Percentiles rank a stretch among this genome's conserved stretches.
Evolutionary conservation across 495 filamentous ascomycete genomes (phyloP).

Genomic region (Pyrenula massariospora): DNA sequence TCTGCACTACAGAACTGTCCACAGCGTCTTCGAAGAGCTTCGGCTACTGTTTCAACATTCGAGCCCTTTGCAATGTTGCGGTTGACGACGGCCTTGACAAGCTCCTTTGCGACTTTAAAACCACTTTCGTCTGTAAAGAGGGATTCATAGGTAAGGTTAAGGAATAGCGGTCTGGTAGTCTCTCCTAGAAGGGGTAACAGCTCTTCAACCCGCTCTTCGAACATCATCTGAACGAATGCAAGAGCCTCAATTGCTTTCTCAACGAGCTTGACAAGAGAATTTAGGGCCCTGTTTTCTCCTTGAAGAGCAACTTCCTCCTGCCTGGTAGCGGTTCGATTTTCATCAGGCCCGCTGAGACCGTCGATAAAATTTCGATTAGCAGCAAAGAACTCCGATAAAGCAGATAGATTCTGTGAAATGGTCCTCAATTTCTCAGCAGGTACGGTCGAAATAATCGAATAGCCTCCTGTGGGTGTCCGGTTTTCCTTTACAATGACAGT

Average conservation of each 20-base stretch:
- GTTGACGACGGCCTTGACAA: slow-evolving; percentile 97
- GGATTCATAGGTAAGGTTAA: slow-evolving; percentile 68
- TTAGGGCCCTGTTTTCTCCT: slow-evolving; percentile 84
- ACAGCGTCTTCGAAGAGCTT: slow-evolving; percentile 79
- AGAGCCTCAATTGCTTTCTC: slow-evolving; percentile 88
- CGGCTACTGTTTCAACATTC: slow-evolving; percentile 93
- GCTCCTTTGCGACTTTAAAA: slow-evolving; percentile 84
- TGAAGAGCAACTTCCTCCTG: slow-evolving; percentile 85
- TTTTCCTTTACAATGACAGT: slow-evolving; percentile 43
- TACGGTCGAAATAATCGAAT: slow-evolving; percentile 39
- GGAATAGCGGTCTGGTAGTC: slow-evolving; percentile 50
- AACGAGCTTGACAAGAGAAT: slow-evolving; percentile 71
- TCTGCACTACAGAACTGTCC: slow-evolving; percentile 95
- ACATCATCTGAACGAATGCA: slow-evolving; percentile 84
- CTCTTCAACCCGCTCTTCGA: slow-evolving; percentile 82
- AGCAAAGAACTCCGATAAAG: slow-evolving; percentile 68
- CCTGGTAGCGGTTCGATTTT: slow-evolving; percentile 55
- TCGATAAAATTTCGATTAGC: slow-evolving; percentile 83
- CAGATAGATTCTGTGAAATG: slow-evolving; percentile 70
- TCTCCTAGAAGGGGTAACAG: slow-evolving; percentile 73
- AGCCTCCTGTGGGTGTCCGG: slow-evolving; percentile 44
- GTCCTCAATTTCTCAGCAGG: slow-evolving; percentile 49
- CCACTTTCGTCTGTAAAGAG: slow-evolving; percentile 71
- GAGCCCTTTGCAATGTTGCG: slow-evolving; percentile 89
- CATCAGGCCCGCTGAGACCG: slow-evolving; percentile 76